Conservation (phyloP, 129 eudicot genomes). For the Artemisia annua region DNA sequence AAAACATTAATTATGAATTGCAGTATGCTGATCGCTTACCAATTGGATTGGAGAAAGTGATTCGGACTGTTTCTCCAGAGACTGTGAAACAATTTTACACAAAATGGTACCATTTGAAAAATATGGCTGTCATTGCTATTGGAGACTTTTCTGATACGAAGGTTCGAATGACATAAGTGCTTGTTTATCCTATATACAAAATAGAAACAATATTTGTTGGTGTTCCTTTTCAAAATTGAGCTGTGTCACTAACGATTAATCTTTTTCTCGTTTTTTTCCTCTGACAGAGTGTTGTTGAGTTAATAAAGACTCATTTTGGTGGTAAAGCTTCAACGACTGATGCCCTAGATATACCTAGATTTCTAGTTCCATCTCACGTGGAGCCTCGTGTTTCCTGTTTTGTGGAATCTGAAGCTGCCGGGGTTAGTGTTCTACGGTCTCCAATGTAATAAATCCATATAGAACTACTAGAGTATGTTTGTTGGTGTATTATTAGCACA, state of each 20-base stretch:
- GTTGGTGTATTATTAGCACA: slow-evolving; percentile 14
- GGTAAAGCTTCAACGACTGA: slow-evolving; percentile 46
- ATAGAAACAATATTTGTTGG: not conserved
- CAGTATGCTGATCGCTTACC: slow-evolving; percentile 97
- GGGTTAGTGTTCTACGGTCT: slow-evolving; percentile 59
- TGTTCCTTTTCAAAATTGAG: not conserved
- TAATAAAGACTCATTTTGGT: slow-evolving; percentile 73
- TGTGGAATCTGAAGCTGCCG: slow-evolving; percentile 96
- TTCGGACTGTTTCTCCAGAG: slow-evolving; percentile 75
- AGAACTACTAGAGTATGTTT: slow-evolving; percentile 7
- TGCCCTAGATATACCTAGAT: slow-evolving; percentile 55
- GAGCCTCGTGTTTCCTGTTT: slow-evolving; percentile 87
- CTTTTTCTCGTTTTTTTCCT: slow-evolving; percentile 20
- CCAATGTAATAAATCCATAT: slow-evolving; percentile 30
- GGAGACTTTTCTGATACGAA: slow-evolving; percentile 91
- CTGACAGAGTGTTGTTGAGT: slow-evolving; percentile 77
- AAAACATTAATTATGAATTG: slow-evolving; percentile 14
- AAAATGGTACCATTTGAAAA: slow-evolving; percentile 80
- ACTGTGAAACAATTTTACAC: slow-evolving; percentile 66
- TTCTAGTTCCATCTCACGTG: slow-evolving; percentile 70
- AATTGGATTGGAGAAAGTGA: slow-evolving; percentile 85
- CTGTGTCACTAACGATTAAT: not conserved
- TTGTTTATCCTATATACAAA: slow-evolving; percentile 12
- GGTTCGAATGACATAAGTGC: slow-evolving; percentile 43
- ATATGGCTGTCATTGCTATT: slow-evolving; percentile 93